Evolutionary conservation across 768 basidiomycete species (phyloP).

Genomic region (Lactifluus hygrophoroides): DNA sequence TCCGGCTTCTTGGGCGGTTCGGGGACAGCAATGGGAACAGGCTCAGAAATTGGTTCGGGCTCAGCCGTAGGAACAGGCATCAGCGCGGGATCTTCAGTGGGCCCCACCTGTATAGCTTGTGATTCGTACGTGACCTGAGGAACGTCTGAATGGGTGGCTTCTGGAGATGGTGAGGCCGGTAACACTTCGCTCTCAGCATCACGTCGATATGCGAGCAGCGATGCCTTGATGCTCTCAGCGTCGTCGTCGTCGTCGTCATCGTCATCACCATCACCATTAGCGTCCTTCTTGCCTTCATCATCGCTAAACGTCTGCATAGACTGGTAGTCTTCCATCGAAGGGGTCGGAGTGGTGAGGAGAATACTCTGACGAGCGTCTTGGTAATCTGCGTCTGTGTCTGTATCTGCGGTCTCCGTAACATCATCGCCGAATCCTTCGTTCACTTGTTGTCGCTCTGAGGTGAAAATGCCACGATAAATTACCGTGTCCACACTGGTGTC

Average conservation of each 20-base stretch:
- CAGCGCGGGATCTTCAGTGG: slow-evolving; percentile 22
- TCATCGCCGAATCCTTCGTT: slow-evolving; percentile 33
- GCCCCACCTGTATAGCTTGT: slow-evolving; percentile 31
- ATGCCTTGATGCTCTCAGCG: slow-evolving; percentile 67
- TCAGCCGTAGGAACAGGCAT: background rate
- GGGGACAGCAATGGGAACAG: slow-evolving; percentile 20
- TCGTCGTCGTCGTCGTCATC: slow-evolving; percentile 52
- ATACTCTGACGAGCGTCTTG: slow-evolving; percentile 66
- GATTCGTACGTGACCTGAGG: slow-evolving; percentile 44
- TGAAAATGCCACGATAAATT: slow-evolving; percentile 18
- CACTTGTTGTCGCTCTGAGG: slow-evolving; percentile 29
- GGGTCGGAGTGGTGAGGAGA: slow-evolving; percentile 52
- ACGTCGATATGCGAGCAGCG: slow-evolving; percentile 31
- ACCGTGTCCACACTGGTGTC: slow-evolving; percentile 29
- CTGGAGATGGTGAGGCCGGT: slow-evolving; percentile 8
- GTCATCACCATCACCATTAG: slow-evolving; percentile 52
- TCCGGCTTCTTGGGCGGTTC: slow-evolving; percentile 54
- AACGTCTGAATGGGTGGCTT: slow-evolving; percentile 16
- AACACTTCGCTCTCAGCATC: slow-evolving; percentile 11
- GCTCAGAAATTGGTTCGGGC: slow-evolving; percentile 19
- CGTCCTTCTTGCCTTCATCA: slow-evolving; percentile 50
- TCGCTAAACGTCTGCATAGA: slow-evolving; percentile 36
- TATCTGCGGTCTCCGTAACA: slow-evolving; percentile 53
- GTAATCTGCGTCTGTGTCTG: slow-evolving; percentile 65
- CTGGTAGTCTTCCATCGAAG: slow-evolving; percentile 33